Percentiles rank a stretch among this genome's conserved stretches.
These are phyloP conservation scores for Fragaria vesca DNA, from an alignment of 306 rosid genomes.

Conservation along the genomic window DNA sequence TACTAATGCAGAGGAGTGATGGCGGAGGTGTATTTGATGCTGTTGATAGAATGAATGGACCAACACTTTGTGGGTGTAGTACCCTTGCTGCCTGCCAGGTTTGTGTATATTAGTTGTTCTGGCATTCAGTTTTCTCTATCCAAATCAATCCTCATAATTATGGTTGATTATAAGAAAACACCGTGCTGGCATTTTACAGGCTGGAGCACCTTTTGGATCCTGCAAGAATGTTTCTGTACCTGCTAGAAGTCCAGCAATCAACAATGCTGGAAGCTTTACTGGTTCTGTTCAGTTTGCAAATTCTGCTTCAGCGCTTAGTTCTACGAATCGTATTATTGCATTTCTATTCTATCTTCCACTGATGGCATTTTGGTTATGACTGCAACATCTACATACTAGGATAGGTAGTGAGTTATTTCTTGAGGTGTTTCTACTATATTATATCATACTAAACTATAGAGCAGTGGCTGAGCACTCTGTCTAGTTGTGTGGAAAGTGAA, in stretches of 20 bases:
- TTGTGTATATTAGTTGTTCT: slow-evolving; percentile 33
- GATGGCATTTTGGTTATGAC: slow-evolving; percentile 38
- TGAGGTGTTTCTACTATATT: slow-evolving; percentile 31
- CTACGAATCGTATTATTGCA: slow-evolving; percentile 34
- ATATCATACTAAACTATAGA: slow-evolving; percentile 32
- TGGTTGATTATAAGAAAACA: slow-evolving; percentile 7
- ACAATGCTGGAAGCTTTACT: slow-evolving; percentile 68
- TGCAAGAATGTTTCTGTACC: slow-evolving; percentile 77
- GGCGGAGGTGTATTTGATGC: slow-evolving; percentile 91
- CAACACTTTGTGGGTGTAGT: slow-evolving; percentile 70
- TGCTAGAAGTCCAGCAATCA: slow-evolving; percentile 48
- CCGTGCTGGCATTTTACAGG: slow-evolving; percentile 49
- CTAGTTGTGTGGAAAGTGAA: slow-evolving; percentile 32
- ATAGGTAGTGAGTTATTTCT: slow-evolving; percentile 37
- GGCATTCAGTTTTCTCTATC: background rate
- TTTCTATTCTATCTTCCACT: slow-evolving; percentile 43
- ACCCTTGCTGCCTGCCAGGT: slow-evolving; percentile 88
- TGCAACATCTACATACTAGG: slow-evolving; percentile 25
- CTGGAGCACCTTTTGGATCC: slow-evolving; percentile 77
- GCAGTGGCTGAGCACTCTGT: slow-evolving; percentile 27
- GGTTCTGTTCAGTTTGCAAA: slow-evolving; percentile 82
- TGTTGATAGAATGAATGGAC: slow-evolving; percentile 80
- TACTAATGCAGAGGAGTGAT: slow-evolving; percentile 80
- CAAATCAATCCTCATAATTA: background rate
- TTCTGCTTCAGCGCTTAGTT: slow-evolving; percentile 50